Evolutionary conservation across 768 basidiomycete genomes (phyloP), one percentile per base, ranked within the genome.

Genomic region (Hericium alpestre): DNA sequence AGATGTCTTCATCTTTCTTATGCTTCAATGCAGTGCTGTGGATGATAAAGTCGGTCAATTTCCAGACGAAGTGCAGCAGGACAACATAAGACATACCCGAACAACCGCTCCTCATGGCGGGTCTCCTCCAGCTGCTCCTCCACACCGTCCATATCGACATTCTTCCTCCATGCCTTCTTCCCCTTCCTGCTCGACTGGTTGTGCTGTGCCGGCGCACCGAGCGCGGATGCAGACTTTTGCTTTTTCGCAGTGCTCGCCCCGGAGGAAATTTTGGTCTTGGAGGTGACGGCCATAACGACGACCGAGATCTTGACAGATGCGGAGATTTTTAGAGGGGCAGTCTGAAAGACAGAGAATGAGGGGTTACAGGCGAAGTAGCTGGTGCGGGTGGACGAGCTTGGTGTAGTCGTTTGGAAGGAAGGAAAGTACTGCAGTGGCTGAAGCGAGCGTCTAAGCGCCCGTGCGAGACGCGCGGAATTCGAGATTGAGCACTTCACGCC

Each of bases 121-220:
- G 89, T 72, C 57, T 74, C 79, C 69, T 94, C 93, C 60, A 94
- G 65, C 2, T 81, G 83, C 50, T 76, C 73, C 64, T 94, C 92
- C 18, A 93, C 83, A 52, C 83, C 83, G 23, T 81, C 79, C 52
- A 95, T 79, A 67, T 95, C 84, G 54, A 95, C 84, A 69, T 96
- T 90, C 73, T 96, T 95, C 67, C 93, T 72, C 93, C 93, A 95
- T 50, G 93, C 83, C 56, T 81, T 82, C 69, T 95, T 95, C n/a
- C 92, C 90, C 69, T 92, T 95, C 57, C 93, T 74, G 64, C 86
- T 89, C 0, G 82, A 69, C 69, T 94, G 92, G 20, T 70, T 77
- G 53, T 74, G 78, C 58, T 86, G 82, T 1, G 81, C 74, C 0
- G 83, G 82, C 0, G 83, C 84, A 4, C 83, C 83, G 13, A 77